A percentile compares a stretch with the other conserved stretches of the same genome.
phyloP scores from a whole-genome alignment of 1,284 basidiomycete genomes.

The Austropuccinia psidii region DNA sequence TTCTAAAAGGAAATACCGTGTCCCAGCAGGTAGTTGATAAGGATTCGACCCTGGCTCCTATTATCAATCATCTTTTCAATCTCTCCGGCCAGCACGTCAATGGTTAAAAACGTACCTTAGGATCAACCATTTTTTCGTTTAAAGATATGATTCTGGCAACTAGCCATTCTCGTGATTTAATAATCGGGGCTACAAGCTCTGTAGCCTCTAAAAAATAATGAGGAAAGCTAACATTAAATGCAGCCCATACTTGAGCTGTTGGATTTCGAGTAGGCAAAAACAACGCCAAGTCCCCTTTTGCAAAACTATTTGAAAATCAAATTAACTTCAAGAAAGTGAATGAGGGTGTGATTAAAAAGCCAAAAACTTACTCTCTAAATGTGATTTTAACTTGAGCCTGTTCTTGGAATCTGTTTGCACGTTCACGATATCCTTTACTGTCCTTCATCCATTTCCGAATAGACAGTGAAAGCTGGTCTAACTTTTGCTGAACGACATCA shows the following conservation, averaged over 20 bases:
- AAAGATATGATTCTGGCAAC: slow-evolving; percentile 49
- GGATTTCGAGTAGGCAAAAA: slow-evolving; percentile 93
- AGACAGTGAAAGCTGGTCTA: slow-evolving; percentile 55
- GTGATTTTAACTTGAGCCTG: slow-evolving; percentile 67
- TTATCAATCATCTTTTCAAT: slow-evolving; percentile 13
- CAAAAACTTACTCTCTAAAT: slow-evolving; percentile 61
- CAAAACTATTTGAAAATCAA: slow-evolving; percentile 52
- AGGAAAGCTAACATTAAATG: slow-evolving; percentile 91
- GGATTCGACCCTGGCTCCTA: slow-evolving; percentile 35
- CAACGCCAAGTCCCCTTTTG: slow-evolving; percentile 83
- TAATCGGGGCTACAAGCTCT: slow-evolving; percentile 70
- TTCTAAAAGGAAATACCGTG: slow-evolving; percentile 30
- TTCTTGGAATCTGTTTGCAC: slow-evolving; percentile 55
- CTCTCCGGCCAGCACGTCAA: neutral
- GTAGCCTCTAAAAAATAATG: slow-evolving; percentile 91
- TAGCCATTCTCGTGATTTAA: slow-evolving; percentile 47
- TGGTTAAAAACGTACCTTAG: slow-evolving; percentile 32
- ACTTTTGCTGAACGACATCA: slow-evolving; percentile 69
- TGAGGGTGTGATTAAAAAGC: neutral
- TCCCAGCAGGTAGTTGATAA: slow-evolving; percentile 21
- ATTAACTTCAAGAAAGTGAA: neutral
- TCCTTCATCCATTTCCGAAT: slow-evolving; percentile 94
- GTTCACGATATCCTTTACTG: slow-evolving; percentile 84
- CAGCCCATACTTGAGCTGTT: slow-evolving; percentile 88
- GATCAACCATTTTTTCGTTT: slow-evolving; percentile 46